Conservation (phyloP, 73 alveolate species). For the Effrenium voratum region DNA sequence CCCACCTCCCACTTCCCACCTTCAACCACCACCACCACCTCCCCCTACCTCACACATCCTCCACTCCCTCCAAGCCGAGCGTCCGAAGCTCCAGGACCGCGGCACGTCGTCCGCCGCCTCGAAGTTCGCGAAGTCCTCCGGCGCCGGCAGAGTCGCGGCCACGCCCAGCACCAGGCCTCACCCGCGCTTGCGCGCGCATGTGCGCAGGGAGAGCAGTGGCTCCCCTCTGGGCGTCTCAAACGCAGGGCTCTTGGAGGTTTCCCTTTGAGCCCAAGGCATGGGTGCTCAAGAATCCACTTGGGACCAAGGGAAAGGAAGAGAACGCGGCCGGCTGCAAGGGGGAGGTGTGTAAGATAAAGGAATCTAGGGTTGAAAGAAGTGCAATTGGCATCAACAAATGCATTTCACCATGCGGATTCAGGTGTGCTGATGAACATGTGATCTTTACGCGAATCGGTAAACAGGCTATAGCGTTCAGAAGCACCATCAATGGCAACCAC, state of each 20-base stretch:
- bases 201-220: too few species aligned
- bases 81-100: conserved; percentile 8
- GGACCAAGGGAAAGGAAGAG: background rate
- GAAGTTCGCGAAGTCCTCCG: background rate
- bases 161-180: conserved; percentile 39
- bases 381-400: background rate
- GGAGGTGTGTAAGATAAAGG: background rate
- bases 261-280: too few species aligned
- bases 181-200: too few species aligned
- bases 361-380: background rate
- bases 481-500: background rate
- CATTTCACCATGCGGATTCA: background rate
- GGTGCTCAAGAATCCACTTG: background rate
- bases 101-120: conserved; percentile 24
- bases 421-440: background rate
- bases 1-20: background rate
- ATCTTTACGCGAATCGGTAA: background rate
- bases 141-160: background rate
- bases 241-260: too few species aligned
- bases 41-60: too few species aligned
- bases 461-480: too few species aligned
- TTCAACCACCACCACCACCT: background rate
- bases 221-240: too few species aligned
- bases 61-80: background rate
- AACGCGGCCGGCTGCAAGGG: background rate